Conservation (phyloP, 2,329 filamentous ascomycete species). For the Cercospora janseana region DNA sequence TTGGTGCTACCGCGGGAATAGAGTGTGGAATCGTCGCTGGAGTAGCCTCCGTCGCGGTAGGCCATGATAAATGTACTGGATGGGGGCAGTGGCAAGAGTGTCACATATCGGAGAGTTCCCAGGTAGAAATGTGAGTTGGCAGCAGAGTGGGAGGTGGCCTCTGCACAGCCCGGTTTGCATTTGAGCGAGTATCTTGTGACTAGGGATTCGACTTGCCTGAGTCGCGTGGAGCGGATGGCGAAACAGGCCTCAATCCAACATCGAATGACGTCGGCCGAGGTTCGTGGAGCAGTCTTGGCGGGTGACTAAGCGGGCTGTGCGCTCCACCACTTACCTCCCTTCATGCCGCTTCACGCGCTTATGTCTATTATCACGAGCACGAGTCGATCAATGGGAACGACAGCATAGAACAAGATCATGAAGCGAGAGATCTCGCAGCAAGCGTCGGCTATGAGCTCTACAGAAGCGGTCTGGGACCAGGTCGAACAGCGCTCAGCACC, state of each 20-base stretch:
- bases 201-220: background rate
- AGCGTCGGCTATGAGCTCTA: too few relatives aligned
- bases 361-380: too few relatives aligned
- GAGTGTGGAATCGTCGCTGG: constrained; percentile 17
- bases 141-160: too few relatives aligned
- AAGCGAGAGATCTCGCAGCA: too few relatives aligned
- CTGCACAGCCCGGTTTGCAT: constrained; percentile 9
- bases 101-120: background rate
- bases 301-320: too few relatives aligned
- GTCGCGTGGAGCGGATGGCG: background rate
- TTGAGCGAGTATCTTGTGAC: background rate
- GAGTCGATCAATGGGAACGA: too few relatives aligned
- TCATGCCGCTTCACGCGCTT: too few relatives aligned
- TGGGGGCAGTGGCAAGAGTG: constrained; percentile 1
- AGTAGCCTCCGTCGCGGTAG: constrained; percentile 10
- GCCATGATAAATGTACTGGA: constrained; percentile 13
- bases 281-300: too few relatives aligned
- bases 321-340: background rate
- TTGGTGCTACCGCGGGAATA: constrained; percentile 11
- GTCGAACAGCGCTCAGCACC: too few relatives aligned
- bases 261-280: too few relatives aligned
- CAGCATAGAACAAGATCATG: too few relatives aligned
- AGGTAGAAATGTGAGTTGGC: background rate
- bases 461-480: too few relatives aligned
- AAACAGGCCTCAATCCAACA: background rate